phyloP scores from a whole-genome alignment of 768 basidiomycete species.

The Auriscalpium orientale region DNA sequence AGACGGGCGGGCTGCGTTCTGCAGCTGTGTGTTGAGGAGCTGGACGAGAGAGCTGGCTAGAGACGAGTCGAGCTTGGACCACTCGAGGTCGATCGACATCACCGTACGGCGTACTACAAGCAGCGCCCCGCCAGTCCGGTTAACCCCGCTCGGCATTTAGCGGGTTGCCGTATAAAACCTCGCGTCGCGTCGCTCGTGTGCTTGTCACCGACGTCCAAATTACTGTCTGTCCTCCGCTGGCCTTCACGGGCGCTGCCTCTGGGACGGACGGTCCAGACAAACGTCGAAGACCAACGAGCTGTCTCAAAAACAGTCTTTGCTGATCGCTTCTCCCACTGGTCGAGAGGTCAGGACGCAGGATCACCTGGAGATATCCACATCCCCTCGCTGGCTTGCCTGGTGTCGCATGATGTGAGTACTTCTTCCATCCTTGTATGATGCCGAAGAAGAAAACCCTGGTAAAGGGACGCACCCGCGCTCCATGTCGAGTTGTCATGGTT shows the following conservation, averaged over 20 bases:
- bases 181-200: slow-evolving; percentile 10
- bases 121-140: neutral
- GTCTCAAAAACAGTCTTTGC: slow-evolving; percentile 91
- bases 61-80: slow-evolving; percentile 71
- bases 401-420: slow-evolving; percentile 7
- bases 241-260: slow-evolving; percentile 27
- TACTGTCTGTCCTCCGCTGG: slow-evolving; percentile 58
- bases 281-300: slow-evolving; percentile 62
- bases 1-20: slow-evolving; percentile 67
- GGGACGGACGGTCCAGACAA: slow-evolving; percentile 85
- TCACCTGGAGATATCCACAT: slow-evolving; percentile 83
- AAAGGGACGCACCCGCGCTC: slow-evolving; percentile 72
- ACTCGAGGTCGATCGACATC: slow-evolving; percentile 97
- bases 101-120: neutral
- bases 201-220: slow-evolving; percentile 67
- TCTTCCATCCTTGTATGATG: slow-evolving; percentile 14
- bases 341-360: slow-evolving; percentile 87
- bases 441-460: slow-evolving; percentile 84
- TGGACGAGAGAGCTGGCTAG: slow-evolving; percentile 64
- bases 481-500: slow-evolving; percentile 20
- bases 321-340: slow-evolving; percentile 86
- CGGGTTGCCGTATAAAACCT: slow-evolving; percentile 4
- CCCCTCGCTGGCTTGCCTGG: slow-evolving; percentile 24
- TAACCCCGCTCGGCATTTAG: slow-evolving; percentile 5
- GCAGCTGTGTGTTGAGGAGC: slow-evolving; percentile 73